phyloP scores from a whole-genome alignment of 208 protist genomes.

The Leishmania braziliensis region DNA sequence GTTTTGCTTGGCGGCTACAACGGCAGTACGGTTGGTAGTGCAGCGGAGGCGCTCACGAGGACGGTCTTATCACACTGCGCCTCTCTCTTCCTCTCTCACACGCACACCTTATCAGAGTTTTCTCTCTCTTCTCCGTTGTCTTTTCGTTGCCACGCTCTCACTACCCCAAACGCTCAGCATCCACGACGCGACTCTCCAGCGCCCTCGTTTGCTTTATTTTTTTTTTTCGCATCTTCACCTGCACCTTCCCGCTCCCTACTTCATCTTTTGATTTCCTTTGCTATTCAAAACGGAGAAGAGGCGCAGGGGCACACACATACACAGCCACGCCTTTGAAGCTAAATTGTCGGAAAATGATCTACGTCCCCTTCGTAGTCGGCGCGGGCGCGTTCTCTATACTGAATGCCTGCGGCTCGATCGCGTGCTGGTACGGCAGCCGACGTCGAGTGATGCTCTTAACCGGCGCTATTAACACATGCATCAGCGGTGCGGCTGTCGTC shows the following conservation, averaged over 20 bases:
- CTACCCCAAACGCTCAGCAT: neutral
- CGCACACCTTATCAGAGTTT: neutral
- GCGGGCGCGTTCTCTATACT: slow-evolving; percentile 56
- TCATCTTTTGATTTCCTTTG: neutral
- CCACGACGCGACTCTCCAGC: too few relatives aligned
- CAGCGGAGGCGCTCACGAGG: neutral
- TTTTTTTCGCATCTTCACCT: too few relatives aligned
- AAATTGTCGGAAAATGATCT: slow-evolving; percentile 28
- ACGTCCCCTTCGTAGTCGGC: slow-evolving; percentile 61
- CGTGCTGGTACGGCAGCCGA: slow-evolving; percentile 61
- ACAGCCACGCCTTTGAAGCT: neutral
- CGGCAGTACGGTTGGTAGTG: neutral
- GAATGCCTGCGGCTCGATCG: slow-evolving; percentile 61
- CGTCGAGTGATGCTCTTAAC: slow-evolving; percentile 73
- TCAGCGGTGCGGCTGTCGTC: slow-evolving; percentile 44
- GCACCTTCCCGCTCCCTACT: neutral
- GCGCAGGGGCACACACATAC: slow-evolving; percentile 1
- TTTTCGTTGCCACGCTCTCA: neutral
- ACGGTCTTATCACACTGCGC: neutral
- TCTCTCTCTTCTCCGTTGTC: neutral
- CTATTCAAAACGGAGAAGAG: neutral
- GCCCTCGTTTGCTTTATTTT: too few relatives aligned
- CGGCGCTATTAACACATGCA: slow-evolving; percentile 66
- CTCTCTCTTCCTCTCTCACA: neutral
- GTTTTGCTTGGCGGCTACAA: neutral